These are phyloP conservation scores for Cyclaneusma minus DNA, from an alignment of 2,329 filamentous ascomycete genomes.

Conservation along the genomic window DNA sequence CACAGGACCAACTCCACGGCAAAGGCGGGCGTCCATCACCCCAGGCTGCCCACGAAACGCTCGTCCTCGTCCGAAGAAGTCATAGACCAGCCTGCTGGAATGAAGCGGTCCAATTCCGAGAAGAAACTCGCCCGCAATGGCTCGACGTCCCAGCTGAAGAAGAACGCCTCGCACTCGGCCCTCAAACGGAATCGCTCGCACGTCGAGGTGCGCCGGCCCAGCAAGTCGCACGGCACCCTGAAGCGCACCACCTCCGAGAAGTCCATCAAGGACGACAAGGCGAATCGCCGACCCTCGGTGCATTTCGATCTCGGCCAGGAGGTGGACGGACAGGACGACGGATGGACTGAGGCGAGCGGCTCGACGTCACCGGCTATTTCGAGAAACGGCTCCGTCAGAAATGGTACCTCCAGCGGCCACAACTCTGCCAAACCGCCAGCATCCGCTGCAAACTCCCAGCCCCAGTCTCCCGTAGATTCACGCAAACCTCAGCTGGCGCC, in stretches of 20 bases:
- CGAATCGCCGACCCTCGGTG: conserved; percentile 31
- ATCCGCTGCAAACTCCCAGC: conserved; percentile 16
- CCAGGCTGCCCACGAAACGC: too few species aligned
- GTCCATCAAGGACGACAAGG: conserved; percentile 27
- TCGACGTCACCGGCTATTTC: conserved; percentile 45
- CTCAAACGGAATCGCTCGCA: conserved; percentile 46
- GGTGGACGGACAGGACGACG: conserved; percentile 29
- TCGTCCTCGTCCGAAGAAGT: neutral
- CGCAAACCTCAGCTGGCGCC: too few species aligned
- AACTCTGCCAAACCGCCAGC: conserved; percentile 26
- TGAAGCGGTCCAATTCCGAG: conserved; percentile 30
- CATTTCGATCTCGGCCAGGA: conserved; percentile 44
- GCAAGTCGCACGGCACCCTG: conserved; percentile 30
- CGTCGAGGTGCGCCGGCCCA: conserved; percentile 34
- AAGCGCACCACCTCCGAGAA: conserved; percentile 37
- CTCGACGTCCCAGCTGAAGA: conserved; percentile 28
- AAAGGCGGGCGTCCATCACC: too few species aligned
- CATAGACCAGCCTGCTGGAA: neutral
- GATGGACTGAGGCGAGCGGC: conserved; percentile 52
- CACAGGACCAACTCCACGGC: too few species aligned
- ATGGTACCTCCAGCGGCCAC: conserved; percentile 27
- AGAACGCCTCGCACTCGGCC: conserved; percentile 36
- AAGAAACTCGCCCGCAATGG: conserved; percentile 30
- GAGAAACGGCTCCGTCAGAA: conserved; percentile 30
- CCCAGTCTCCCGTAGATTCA: conserved; percentile 14